Conservation (phyloP, 2,329 filamentous ascomycete species). For the Claviceps paspali region DNA sequence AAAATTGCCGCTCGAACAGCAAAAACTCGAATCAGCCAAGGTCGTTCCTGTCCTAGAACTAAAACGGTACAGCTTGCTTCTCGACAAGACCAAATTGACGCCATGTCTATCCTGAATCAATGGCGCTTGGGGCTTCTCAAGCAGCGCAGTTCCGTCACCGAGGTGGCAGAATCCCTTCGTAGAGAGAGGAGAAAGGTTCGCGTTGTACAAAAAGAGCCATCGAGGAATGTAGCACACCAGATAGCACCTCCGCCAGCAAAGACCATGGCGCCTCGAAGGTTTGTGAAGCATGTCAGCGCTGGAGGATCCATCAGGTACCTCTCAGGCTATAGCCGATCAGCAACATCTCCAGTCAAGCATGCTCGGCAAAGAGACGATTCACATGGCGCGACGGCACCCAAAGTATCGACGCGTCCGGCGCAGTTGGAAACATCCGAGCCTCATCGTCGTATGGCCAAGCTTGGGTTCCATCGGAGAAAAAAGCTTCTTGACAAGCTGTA, state of each 20-base stretch:
- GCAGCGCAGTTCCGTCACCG: slow-evolving; percentile 22
- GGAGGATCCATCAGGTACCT: slow-evolving; percentile 15
- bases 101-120: slow-evolving; percentile 31
- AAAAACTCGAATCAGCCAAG: slow-evolving; percentile 29
- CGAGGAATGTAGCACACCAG: slow-evolving; percentile 8
- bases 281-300: slow-evolving; percentile 16
- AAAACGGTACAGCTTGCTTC: slow-evolving; percentile 48
- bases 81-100: slow-evolving; percentile 45
- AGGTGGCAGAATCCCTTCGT: slow-evolving; percentile 8
- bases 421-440: slow-evolving; percentile 36
- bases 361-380: neutral
- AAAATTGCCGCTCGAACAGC: slow-evolving; percentile 46
- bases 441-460: slow-evolving; percentile 17
- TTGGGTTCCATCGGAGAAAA: slow-evolving; percentile 35
- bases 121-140: slow-evolving; percentile 41
- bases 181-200: slow-evolving; percentile 1
- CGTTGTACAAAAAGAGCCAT: slow-evolving; percentile 10
- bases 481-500: slow-evolving; percentile 40
- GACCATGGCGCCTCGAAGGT: slow-evolving; percentile 8
- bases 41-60: slow-evolving; percentile 36
- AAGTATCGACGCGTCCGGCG: slow-evolving; percentile 25
- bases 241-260: neutral
- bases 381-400: neutral
- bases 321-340: neutral
- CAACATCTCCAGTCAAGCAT: neutral